Evolutionary conservation across 352 stramenopile genomes (phyloP).

Genomic region (Pythium pyrilobum): DNA sequence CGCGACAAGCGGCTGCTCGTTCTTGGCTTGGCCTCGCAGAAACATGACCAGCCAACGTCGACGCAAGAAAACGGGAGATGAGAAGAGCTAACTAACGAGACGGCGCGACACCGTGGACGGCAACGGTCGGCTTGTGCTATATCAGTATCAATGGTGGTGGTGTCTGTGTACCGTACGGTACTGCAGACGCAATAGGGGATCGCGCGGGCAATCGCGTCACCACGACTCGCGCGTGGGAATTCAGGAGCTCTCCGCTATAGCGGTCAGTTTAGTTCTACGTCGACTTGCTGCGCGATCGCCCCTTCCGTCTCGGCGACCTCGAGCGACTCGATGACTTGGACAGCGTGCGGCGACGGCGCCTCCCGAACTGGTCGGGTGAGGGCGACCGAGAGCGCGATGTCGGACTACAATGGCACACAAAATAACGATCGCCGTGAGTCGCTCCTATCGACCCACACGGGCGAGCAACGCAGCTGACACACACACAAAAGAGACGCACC

Average conservation of each 20-base stretch:
- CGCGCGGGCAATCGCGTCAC: too few relatives aligned
- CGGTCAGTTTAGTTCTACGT: not conserved
- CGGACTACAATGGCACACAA: not conserved
- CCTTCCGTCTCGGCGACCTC: not conserved
- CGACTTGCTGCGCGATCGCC: conserved; percentile 2
- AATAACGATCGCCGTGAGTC: not conserved
- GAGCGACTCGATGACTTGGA: conserved; percentile 11
- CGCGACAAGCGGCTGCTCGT: conserved; percentile 2
- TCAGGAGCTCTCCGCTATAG: too few relatives aligned
- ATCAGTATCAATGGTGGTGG: conserved; percentile 11
- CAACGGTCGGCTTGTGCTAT: not conserved
- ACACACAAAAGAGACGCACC: not conserved
- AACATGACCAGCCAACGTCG: too few relatives aligned
- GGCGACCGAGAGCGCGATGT: conserved; percentile 1
- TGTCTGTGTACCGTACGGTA: too few relatives aligned
- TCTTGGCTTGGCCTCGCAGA: not conserved
- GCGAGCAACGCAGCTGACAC: not conserved
- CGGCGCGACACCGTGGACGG: not conserved
- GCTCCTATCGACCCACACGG: too few relatives aligned
- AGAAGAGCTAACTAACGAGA: too few relatives aligned
- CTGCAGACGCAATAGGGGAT: too few relatives aligned
- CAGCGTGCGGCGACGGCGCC: conserved; percentile 1
- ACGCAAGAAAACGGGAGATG: too few relatives aligned
- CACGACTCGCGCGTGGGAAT: too few relatives aligned
- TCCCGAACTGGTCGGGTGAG: conserved; percentile 14